Base-by-base conservation (phyloP, 2,329 filamentous ascomycete genomes). In the Cladosporium austrohemisphaericum region DNA sequence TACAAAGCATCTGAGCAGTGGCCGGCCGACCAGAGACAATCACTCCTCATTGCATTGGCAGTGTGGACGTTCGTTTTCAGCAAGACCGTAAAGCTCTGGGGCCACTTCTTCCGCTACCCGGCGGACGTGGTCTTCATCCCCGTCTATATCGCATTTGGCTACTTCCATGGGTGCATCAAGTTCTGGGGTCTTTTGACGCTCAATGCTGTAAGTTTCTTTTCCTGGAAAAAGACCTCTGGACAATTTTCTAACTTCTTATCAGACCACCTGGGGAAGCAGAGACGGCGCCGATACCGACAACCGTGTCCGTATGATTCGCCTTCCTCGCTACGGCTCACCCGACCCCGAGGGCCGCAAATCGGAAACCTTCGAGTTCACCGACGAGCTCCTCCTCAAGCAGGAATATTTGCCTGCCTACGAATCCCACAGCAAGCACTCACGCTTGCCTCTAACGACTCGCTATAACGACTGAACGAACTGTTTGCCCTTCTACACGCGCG, bases 221-320 rank as follows among this genome's bases (percentile, higher is more conserved):
- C n/a, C n/a, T n/a, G n/a, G n/a, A n/a, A n/a, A n/a, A n/a, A n/a
- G n/a, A n/a, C n/a, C n/a, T n/a, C n/a, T n/a, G n/a, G n/a, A n/a
- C n/a, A n/a, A 26, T 16, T 41, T 38, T n/a, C 37, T 41, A 25
- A 36, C 47, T n/a, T 29, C 55, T 52, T 37, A 44, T 51, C 65
- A 96, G 91, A 96, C 91, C 36, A 92, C 90, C 45, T 96, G 91
- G 91, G 91, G 91, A 64, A 95, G 89, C 71, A 85, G 91, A 69
- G 88, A 89, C 61, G 91, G 93, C 61, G 91, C 89, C 64, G 91
- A 96, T 69, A 79, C 85, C 58, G 86, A 94, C 69, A 86, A 94
- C 68, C 79, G 78, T 55, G 77, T 82, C 59, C 83, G 86, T 63
- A 82, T 88, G 74, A 79, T 69, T 40, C 63, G 60, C 23, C 55